Evolutionary conservation across 306 rosid genomes (phyloP).

Genomic region (Abrus precatorius): DNA sequence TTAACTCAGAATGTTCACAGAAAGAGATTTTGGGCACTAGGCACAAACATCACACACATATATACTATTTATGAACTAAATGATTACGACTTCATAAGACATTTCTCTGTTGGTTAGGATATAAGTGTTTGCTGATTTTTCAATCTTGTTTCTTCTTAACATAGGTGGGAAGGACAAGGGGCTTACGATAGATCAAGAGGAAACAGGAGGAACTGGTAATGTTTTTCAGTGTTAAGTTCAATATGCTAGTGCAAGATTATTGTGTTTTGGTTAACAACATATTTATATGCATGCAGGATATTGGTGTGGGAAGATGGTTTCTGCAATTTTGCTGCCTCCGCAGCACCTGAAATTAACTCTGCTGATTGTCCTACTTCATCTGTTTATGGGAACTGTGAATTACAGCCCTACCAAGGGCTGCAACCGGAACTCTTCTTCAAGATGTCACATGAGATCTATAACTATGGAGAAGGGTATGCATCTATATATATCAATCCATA

Average conservation of each 20-base stretch:
- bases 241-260: not conserved
- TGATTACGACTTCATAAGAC: not conserved
- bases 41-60: slow-evolving; percentile 16
- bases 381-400: slow-evolving; percentile 71
- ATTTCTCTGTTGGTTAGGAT: not conserved
- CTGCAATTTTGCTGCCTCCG: slow-evolving; percentile 90
- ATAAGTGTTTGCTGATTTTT: slow-evolving; percentile 20
- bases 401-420: slow-evolving; percentile 79
- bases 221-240: slow-evolving; percentile 4
- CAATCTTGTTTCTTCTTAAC: slow-evolving; percentile 32
- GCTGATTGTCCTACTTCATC: slow-evolving; percentile 70
- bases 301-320: slow-evolving; percentile 99
- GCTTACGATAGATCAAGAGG: slow-evolving; percentile 98
- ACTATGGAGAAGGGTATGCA: slow-evolving; percentile 95
- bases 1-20: not conserved
- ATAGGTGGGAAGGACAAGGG: slow-evolving; percentile 99
- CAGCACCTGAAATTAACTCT: slow-evolving; percentile 72
- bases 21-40: slow-evolving; percentile 16
- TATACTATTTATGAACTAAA: slow-evolving; percentile 14
- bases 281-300: slow-evolving; percentile 70
- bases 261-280: not conserved
- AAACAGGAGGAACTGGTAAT: slow-evolving; percentile 95
- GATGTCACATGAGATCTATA: slow-evolving; percentile 99
- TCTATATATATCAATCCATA: not conserved
- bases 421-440: slow-evolving; percentile 99